phyloP scores from a whole-genome alignment of 2,329 filamentous ascomycete species.

The Periconia macrospinosa region DNA sequence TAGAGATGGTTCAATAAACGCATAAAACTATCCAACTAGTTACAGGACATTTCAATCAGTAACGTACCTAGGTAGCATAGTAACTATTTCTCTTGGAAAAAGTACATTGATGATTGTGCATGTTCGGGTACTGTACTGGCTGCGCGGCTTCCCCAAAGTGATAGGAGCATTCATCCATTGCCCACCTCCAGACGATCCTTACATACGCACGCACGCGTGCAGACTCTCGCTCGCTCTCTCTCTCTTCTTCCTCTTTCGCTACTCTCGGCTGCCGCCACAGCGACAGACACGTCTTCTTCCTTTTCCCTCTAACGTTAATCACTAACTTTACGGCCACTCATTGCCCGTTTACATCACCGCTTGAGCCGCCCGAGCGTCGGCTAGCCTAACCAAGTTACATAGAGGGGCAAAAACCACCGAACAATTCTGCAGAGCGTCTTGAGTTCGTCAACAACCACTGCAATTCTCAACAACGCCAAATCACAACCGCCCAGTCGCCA shows the following conservation, averaged over 20 bases:
- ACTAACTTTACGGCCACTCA: neutral
- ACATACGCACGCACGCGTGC: too few species aligned
- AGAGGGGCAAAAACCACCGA: slow-evolving; percentile 34
- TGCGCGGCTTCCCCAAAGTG: neutral
- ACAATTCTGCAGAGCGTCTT: slow-evolving; percentile 34
- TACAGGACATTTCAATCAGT: too few species aligned
- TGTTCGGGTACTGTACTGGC: neutral
- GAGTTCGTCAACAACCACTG: slow-evolving; percentile 29
- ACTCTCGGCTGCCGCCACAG: too few species aligned
- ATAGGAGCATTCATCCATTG: neutral
- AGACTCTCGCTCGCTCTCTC: neutral
- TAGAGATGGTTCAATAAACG: too few species aligned
- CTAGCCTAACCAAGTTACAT: slow-evolving; percentile 18
- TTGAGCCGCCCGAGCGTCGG: slow-evolving; percentile 2
- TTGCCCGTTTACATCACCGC: slow-evolving; percentile 14
- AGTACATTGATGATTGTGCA: neutral
- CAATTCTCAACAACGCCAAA: slow-evolving; percentile 2
- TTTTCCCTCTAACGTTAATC: neutral
- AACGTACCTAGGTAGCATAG: too few species aligned
- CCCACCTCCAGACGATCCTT: neutral
- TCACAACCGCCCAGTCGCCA: slow-evolving; percentile 23
- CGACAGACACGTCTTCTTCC: neutral
- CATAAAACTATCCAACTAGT: too few species aligned
- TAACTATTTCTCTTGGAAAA: too few species aligned
- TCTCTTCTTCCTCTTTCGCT: neutral